These are phyloP conservation scores for Circinella minor DNA, from an alignment of 371 early-diverging fungal genomes.

Conservation along the genomic window DNA sequence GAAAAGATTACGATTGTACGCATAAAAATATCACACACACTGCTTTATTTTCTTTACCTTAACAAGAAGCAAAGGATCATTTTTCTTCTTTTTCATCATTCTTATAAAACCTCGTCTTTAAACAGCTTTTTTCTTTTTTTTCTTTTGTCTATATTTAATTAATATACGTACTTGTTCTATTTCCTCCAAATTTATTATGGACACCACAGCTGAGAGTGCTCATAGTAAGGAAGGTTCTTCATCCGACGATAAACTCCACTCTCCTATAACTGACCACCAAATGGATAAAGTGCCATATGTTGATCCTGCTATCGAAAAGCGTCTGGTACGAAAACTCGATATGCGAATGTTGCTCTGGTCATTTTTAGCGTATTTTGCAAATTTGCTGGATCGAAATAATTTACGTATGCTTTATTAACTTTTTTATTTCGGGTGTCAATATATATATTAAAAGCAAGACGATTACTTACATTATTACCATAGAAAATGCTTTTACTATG, in stretches of 20 bases:
- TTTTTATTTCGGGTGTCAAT: background rate
- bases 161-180: no score
- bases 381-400: constrained; percentile 77
- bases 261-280: background rate
- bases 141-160: background rate
- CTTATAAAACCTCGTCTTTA: no score
- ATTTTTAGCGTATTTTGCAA: constrained; percentile 70
- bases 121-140: background rate
- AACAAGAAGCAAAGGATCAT: background rate
- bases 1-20: background rate
- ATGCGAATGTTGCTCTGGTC: constrained; percentile 69
- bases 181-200: background rate
- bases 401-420: constrained; percentile 51
- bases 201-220: background rate
- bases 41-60: background rate
- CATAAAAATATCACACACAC: background rate
- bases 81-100: background rate
- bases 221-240: background rate
- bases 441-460: background rate
- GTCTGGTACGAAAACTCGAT: constrained; percentile 70
- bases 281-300: background rate
- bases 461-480: background rate
- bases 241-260: background rate
- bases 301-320: constrained; percentile 27
- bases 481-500: constrained; percentile 51